Evolutionary conservation across 331 rosid genomes (phyloP), one percentile per base, ranked within the genome.

Genomic region (Quercus phellos): DNA sequence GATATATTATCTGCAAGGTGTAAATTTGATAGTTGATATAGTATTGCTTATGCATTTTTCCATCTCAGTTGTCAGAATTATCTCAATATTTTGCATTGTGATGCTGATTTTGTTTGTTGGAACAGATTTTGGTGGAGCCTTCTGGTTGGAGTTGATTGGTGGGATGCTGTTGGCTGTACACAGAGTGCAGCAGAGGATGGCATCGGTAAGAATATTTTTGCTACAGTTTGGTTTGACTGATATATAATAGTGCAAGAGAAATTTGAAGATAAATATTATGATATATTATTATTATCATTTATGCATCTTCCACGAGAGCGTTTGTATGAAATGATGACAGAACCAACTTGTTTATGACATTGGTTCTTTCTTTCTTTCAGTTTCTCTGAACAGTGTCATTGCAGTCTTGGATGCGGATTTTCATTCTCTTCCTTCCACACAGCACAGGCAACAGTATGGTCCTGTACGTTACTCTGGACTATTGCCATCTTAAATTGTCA

Each of bases 61-160:
- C 50, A 51, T 38, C 34, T 68, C 72, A 17, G n/a, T 34, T 64
- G 22, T 55, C 58, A 51, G 43, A 63, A 18, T 64, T 51, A 14
- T 64, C 68, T 55, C 75, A 56, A 67, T 54, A 73, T 58, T 79
- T 81, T 81, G 38, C 61, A 29, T 79, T 22, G 21, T 70, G 68
- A 46, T 78, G 72, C 77, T 77, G 76, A 84, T 80, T 79, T 55
- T 74, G 76, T 72, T 61, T 29, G 70, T 83, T 51, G 35, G 79
- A 78, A 80, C 92, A 94, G 98, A 86, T 94, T 94, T 88, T 94
- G 98, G 98, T 94, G 97, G 97, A 94, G 98, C 86, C 97, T 94
- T 84, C 84, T 90, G 84, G 96, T 90, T 82, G 98, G 98, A 74
- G 94, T 94, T 87, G 96, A 94, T 90, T 94, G 98, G 97, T 94